Base-by-base conservation (phyloP, 2,329 filamentous ascomycete genomes). In the Aspergillus proliferans region DNA sequence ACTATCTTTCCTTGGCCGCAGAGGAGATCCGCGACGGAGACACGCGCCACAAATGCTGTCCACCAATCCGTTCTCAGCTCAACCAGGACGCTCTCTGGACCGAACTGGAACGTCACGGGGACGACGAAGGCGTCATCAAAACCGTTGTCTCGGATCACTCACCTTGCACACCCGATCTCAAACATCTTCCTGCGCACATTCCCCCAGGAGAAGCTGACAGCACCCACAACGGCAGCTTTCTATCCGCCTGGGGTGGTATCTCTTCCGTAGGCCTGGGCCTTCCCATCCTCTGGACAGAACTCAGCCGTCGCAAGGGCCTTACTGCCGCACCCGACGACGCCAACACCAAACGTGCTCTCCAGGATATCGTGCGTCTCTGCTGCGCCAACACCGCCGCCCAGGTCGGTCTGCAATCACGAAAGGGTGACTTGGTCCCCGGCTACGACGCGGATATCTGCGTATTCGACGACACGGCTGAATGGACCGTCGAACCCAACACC, bases 81-180 rank as follows among this genome's bases (percentile, higher is more conserved):
- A 96, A 96, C 73, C 87, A 92, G 61, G 87, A 95, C 60, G 81
- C 80, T 1, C 78, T 98, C 0, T 98, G 93, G 93, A 79, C 81
- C 6, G 93, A 97, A 70, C 76, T 98, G 7, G 64, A 71, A 46
- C 64, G 68, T 55, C 57, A 73, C 62, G 74, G 77, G 30, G 76
- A 77, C 0, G 84, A 91, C 60, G 38, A 40, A 19, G 88, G 88
- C 8, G 88, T 94, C 56, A 91, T 98, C 68, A 81, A 84, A 63
- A 97, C 93, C 0, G 81, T 98, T 26, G 93, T 98, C 2, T 94
- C 87, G 0, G 93, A 97, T 65, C 93, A 98, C 75, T 95, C 88
- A 4, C 93, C 93, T 5, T 97, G 93, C 76, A 97, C 93, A 3
- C 92, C 93, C 0, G 85, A 95, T 64, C 79, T 98, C 47, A 98